Conservation (phyloP, 1,284 basidiomycete species). For the Microbotryum scabiosae region DNA sequence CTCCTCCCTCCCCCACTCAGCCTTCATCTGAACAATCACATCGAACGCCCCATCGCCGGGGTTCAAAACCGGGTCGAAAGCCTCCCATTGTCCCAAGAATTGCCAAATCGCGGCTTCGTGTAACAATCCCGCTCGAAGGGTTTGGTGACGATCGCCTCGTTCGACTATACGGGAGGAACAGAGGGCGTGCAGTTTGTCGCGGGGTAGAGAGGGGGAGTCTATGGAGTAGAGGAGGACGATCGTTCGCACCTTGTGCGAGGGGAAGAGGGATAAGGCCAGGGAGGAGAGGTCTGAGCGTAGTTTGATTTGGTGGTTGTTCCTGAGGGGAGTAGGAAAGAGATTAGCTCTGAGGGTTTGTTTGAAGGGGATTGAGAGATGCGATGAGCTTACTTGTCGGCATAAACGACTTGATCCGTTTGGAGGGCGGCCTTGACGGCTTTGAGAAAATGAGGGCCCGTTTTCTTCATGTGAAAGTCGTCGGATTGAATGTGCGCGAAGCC, state of each 20-base stretch:
- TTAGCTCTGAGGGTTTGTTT: too few species aligned
- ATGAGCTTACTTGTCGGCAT: conserved; percentile 68
- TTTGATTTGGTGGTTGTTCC: conserved; percentile 76
- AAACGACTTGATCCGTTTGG: conserved; percentile 62
- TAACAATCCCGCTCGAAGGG: conserved; percentile 50
- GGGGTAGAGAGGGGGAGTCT: conserved; percentile 48
- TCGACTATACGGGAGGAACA: conserved; percentile 62
- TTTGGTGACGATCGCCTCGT: conserved; percentile 78
- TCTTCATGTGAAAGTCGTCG: conserved; percentile 78
- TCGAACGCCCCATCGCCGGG: conserved; percentile 51
- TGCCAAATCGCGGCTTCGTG: conserved; percentile 76
- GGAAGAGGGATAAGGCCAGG: conserved; percentile 28
- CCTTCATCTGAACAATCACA: conserved; percentile 55
- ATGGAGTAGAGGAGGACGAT: conserved; percentile 71
- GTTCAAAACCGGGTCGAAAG: conserved; percentile 46
- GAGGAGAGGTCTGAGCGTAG: conserved; percentile 60
- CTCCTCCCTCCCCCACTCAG: conserved; percentile 51
- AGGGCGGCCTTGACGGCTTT: conserved; percentile 62
- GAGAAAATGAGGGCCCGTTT: conserved; percentile 65
- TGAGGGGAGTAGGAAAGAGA: conserved; percentile 36
- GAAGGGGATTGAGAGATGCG: neutral
- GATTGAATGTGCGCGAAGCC: conserved; percentile 81
- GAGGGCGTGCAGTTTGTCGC: conserved; percentile 56
- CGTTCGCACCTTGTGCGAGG: conserved; percentile 52
- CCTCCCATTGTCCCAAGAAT: conserved; percentile 62